Evolutionary conservation across 1,284 basidiomycete species (phyloP).

Genomic region (Schizophyllum amplum): DNA sequence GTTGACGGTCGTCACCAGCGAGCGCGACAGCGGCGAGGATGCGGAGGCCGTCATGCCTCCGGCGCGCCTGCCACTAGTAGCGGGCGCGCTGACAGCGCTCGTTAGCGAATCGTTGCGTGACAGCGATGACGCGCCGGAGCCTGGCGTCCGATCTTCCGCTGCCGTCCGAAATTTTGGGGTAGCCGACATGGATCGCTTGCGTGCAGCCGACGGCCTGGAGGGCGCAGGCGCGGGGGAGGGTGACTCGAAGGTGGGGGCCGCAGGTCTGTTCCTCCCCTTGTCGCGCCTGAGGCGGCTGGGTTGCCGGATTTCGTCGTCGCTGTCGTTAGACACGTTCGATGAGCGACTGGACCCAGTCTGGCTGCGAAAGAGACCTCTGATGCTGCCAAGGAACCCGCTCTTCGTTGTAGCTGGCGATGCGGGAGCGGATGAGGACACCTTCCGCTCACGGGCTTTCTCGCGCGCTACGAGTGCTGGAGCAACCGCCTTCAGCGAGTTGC

Average conservation of each 20-base stretch:
- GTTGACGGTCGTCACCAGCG: neutral
- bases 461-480: too few relatives aligned
- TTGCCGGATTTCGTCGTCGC: neutral
- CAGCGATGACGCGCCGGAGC: slow-evolving; percentile 2
- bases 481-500: neutral
- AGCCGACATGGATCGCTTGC: neutral
- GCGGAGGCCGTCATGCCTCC: neutral
- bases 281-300: neutral
- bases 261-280: neutral
- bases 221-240: too few relatives aligned
- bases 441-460: neutral
- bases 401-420: neutral
- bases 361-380: slow-evolving; percentile 30
- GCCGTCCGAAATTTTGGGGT: neutral
- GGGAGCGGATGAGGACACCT: neutral
- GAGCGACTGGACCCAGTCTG: slow-evolving; percentile 1
- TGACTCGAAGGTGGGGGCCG: neutral
- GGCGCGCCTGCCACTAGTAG: slow-evolving; percentile 7
- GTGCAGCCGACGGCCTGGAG: neutral
- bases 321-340: neutral
- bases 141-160: neutral
- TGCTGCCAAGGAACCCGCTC: slow-evolving; percentile 30
- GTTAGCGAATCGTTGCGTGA: slow-evolving; percentile 17
- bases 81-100: slow-evolving; percentile 12
- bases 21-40: neutral